Evolutionary conservation across 148 eudicot genomes (phyloP).

Genomic region (Selenicereus undatus): DNA sequence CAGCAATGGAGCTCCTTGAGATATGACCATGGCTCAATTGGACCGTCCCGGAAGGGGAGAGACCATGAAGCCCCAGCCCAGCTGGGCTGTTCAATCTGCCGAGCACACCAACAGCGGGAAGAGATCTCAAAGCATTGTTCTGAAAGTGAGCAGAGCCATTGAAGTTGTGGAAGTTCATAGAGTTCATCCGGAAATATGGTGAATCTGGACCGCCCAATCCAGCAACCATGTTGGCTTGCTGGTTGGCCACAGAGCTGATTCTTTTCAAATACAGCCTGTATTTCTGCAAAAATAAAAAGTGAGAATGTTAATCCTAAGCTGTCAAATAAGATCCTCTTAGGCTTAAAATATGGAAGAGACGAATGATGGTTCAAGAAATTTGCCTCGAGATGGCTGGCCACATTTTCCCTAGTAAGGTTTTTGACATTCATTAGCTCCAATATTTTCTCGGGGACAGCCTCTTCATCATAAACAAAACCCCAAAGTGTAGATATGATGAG

Average conservation of each 20-base stretch:
- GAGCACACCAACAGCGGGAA: slow-evolving; percentile 39
- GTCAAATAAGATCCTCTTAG: not conserved
- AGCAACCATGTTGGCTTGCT: slow-evolving; percentile 63
- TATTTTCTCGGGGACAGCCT: slow-evolving; percentile 72
- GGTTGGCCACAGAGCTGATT: slow-evolving; percentile 51
- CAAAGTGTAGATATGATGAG: not conserved
- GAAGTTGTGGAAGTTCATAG: slow-evolving; percentile 39
- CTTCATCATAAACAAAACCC: slow-evolving; percentile 28
- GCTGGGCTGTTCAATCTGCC: slow-evolving; percentile 50
- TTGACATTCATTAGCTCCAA: slow-evolving; percentile 67
- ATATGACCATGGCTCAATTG: slow-evolving; percentile 43
- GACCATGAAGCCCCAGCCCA: slow-evolving; percentile 43
- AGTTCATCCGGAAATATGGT: slow-evolving; percentile 39
- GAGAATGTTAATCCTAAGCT: slow-evolving; percentile 10
- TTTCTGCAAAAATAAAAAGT: slow-evolving; percentile 53
- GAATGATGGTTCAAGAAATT: not conserved
- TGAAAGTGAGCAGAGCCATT: slow-evolving; percentile 34
- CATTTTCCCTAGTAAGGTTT: slow-evolving; percentile 63
- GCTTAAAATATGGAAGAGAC: not conserved
- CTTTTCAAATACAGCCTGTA: slow-evolving; percentile 59
- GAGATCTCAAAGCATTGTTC: slow-evolving; percentile 35
- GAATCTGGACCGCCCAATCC: slow-evolving; percentile 51
- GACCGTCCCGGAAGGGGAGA: slow-evolving; percentile 42
- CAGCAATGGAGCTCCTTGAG: slow-evolving; percentile 26
- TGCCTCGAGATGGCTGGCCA: slow-evolving; percentile 83